Percentiles rank a stretch among this genome's conserved stretches.
phyloP scores from a whole-genome alignment of 148 eudicot species.

The Rhododendron williamsianum region DNA sequence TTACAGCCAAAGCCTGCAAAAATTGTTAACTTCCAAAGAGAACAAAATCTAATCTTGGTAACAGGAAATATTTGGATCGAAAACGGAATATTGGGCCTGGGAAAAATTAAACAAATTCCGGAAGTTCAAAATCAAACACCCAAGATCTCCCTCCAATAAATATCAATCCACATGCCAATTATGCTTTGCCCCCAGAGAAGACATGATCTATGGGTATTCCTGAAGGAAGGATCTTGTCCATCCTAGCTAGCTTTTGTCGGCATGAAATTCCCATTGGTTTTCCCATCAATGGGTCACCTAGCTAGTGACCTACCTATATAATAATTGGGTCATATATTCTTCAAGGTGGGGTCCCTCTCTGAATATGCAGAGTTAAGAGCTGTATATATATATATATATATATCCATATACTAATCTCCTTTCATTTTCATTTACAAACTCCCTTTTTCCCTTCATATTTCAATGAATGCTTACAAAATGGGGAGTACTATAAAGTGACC shows the following conservation, averaged over 20 bases:
- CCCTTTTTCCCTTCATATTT: not conserved
- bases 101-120: not conserved
- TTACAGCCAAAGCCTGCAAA: conserved; percentile 6
- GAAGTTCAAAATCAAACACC: not conserved
- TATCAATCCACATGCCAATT: not conserved
- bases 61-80: conserved; percentile 4
- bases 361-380: not conserved
- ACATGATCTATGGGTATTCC: conserved; percentile 13
- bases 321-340: not conserved
- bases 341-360: not conserved
- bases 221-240: conserved; percentile 12
- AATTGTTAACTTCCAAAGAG: not conserved
- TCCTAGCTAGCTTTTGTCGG: conserved; percentile 13
- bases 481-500: not conserved
- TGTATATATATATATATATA: not conserved
- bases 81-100: not conserved
- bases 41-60: conserved; percentile 9
- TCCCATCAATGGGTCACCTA: conserved; percentile 3
- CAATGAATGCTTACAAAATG: not conserved
- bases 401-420: not conserved
- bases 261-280: conserved; percentile 10
- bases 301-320: not conserved
- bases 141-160: not conserved
- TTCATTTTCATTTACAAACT: not conserved
- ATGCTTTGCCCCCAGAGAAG: not conserved